phyloP scores from a whole-genome alignment of 1,284 basidiomycete species.

The Somion occarium region DNA sequence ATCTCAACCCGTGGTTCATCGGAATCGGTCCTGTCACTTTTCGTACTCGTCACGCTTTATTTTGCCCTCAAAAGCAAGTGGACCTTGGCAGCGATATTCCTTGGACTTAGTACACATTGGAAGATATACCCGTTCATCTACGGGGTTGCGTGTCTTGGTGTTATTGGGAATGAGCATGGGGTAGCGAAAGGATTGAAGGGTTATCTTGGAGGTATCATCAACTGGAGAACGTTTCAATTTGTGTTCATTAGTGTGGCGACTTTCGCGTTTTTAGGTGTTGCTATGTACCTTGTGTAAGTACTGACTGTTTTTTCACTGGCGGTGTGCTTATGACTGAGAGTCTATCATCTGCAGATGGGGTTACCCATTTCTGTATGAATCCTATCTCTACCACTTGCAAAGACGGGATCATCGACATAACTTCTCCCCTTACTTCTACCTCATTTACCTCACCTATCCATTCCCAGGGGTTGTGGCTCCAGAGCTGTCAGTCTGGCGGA shows the following conservation, averaged over 20 bases:
- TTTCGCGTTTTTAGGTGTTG: constrained; percentile 61
- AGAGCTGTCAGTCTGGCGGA: constrained; percentile 40
- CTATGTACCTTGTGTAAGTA: constrained; percentile 77
- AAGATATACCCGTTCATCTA: constrained; percentile 97
- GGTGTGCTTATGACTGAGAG: background rate
- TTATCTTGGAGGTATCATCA: constrained; percentile 44
- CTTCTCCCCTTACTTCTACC: constrained; percentile 96
- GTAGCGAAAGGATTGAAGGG: constrained; percentile 21
- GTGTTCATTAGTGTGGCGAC: constrained; percentile 60
- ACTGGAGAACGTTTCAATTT: constrained; percentile 62
- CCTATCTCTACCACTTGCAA: constrained; percentile 90
- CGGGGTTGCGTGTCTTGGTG: constrained; percentile 69
- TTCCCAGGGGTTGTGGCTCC: constrained; percentile 24
- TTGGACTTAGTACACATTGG: constrained; percentile 86
- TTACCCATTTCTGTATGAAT: constrained; percentile 85
- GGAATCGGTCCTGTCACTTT: constrained; percentile 81
- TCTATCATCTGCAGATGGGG: constrained; percentile 72
- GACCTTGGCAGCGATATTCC: constrained; percentile 59
- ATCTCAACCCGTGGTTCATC: constrained; percentile 97
- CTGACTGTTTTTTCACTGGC: constrained; percentile 6
- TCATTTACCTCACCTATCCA: constrained; percentile 81
- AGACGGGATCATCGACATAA: constrained; percentile 97
- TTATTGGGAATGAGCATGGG: constrained; percentile 41
- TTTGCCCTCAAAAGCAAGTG: constrained; percentile 48
- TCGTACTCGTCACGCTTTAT: constrained; percentile 77